Base-by-base conservation (phyloP, 2,329 filamentous ascomycete genomes). In the Setomelanomma holmii region DNA sequence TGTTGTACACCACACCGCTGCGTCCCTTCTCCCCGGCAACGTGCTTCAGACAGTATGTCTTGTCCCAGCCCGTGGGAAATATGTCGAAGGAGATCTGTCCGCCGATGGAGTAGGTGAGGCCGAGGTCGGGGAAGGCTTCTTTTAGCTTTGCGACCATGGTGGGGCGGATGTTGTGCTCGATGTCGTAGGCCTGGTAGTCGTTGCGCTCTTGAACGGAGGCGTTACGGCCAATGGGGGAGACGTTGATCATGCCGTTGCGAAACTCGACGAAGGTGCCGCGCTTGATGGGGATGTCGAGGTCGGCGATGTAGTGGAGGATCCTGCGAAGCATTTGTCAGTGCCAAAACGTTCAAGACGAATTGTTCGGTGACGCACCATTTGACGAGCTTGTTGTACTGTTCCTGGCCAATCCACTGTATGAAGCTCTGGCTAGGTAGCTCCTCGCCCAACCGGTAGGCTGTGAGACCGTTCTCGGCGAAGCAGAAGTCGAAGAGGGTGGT, bases 1-100 rank as follows among this genome's bases (percentile, higher is more conserved):
- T 93, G 64, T 86, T 90, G 82, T 93, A 98, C 20, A 87, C 79
- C 58, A 96, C 80, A 57, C 89, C 88, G 68, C 85, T 87, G 74
- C 75, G 61, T 16, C 77, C 73, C 67, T 89, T 87, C 76, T 97
- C 93, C 59, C 84, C 84, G 79, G 95, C 91, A 56, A 98, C 81
- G 77, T 97, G 93, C 66, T 85, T 82, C 63, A 98, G 82, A 80
- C 93, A 97, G 84, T 96, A 99, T 8, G 91, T 96, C 87, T 98
- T 99, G 80, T 99, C 95, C 95, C 95, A 99, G 71, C 95, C 95
- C 2, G 82, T 85, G 60, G 95, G 95, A 84, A 99, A 99, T 68
- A 98, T 90, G 73, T 99, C 95, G 76, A 99, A 99, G 54, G 93
- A 97, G 78, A 99, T 97, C 74, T 97, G 91, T 46, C 95, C 95